Evolutionary conservation across 306 rosid species (phyloP).

Genomic region (Cicer cuneatum): DNA sequence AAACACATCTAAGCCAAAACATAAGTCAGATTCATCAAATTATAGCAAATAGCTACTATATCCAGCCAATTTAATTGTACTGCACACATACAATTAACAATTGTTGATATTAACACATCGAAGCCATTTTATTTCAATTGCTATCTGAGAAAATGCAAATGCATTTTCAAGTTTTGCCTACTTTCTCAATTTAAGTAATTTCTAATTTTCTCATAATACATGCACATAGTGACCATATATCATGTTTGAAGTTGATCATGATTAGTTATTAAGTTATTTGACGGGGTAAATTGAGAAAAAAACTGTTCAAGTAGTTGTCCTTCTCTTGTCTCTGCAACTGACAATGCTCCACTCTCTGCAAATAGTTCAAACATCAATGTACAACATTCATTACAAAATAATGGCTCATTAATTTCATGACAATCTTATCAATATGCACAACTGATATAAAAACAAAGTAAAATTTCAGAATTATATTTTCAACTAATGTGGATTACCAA

Average conservation of each 20-base stretch:
- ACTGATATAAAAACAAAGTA: background rate
- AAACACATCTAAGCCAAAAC: no score
- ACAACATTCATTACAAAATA: conserved; percentile 11
- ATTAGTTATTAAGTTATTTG: conserved; percentile 26
- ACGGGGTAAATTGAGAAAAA: conserved; percentile 43
- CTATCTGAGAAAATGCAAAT: conserved; percentile 8
- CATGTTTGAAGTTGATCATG: conserved; percentile 13
- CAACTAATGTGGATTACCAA: background rate
- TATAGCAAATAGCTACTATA: background rate
- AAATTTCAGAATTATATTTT: background rate
- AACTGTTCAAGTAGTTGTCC: conserved; percentile 46
- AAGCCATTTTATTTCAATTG: conserved; percentile 3
- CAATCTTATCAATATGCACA: background rate
- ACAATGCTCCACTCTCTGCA: conserved; percentile 42
- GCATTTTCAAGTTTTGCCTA: conserved; percentile 22
- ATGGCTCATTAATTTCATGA: background rate
- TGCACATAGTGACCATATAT: background rate
- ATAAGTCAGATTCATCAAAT: background rate
- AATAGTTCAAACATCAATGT: conserved; percentile 17
- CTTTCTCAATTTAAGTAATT: background rate
- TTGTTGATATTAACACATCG: background rate
- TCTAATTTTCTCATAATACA: background rate
- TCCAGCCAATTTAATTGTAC: background rate
- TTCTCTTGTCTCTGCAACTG: conserved; percentile 37
- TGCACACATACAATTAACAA: background rate